phyloP scores from a whole-genome alignment of 2,329 filamentous ascomycete genomes.

The Aspergillus persii region DNA sequence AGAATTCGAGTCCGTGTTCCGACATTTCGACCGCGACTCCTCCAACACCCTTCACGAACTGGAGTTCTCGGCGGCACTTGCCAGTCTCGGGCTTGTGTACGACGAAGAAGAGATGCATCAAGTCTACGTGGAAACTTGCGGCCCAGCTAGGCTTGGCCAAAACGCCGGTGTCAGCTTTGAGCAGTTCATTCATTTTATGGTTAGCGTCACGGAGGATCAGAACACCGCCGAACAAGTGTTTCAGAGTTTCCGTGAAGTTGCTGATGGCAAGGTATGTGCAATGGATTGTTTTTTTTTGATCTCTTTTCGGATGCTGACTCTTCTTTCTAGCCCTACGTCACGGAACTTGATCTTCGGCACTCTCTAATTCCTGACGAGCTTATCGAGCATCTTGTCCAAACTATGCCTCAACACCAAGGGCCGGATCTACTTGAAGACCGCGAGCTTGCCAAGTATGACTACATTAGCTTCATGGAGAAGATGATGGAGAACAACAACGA shows the following conservation, averaged over 20 bases:
- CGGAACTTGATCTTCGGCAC: slow-evolving; percentile 93
- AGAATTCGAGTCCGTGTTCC: slow-evolving; percentile 97
- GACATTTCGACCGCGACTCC: slow-evolving; percentile 93
- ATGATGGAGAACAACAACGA: slow-evolving; percentile 56
- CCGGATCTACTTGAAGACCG: slow-evolving; percentile 84
- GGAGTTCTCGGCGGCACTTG: slow-evolving; percentile 92
- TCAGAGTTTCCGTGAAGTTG: slow-evolving; percentile 95
- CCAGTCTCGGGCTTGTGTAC: slow-evolving; percentile 92
- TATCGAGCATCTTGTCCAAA: slow-evolving; percentile 84
- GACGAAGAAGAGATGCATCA: slow-evolving; percentile 98
- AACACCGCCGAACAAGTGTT: slow-evolving; percentile 98
- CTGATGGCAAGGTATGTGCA: slow-evolving; percentile 79
- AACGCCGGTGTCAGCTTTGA: slow-evolving; percentile 80
- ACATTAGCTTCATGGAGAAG: slow-evolving; percentile 95
- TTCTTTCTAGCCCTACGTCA: slow-evolving; percentile 73
- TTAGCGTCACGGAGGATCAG: slow-evolving; percentile 97
- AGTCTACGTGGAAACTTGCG: slow-evolving; percentile 84
- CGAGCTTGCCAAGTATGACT: slow-evolving; percentile 85
- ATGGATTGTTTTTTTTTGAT: not conserved
- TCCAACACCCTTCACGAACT: slow-evolving; percentile 88
- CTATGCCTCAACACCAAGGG: slow-evolving; percentile 80
- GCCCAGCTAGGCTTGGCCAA: slow-evolving; percentile 56
- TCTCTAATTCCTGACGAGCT: slow-evolving; percentile 95
- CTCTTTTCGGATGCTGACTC: slow-evolving; percentile 6
- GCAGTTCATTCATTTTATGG: slow-evolving; percentile 99